Percentiles rank a stretch among this genome's conserved stretches.
phyloP scores from a whole-genome alignment of 805 yeast species.

The Kluyveromyces wickerhamii region DNA sequence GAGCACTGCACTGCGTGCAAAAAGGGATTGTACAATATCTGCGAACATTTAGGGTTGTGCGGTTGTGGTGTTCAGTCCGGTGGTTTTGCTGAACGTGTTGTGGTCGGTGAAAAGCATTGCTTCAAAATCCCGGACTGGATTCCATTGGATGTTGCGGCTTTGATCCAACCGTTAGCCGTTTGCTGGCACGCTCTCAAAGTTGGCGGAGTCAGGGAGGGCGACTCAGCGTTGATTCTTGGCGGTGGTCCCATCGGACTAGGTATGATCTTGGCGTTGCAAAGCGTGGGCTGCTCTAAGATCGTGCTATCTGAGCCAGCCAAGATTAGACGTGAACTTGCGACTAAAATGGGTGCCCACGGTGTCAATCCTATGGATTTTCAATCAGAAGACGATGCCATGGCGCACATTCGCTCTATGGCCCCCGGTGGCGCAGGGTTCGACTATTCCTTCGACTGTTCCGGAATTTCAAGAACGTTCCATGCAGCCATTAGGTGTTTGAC shows the following conservation, averaged over 20 bases:
- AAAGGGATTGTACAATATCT: slow-evolving; percentile 44
- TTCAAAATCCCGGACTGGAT: slow-evolving; percentile 35
- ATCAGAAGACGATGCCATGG: slow-evolving; percentile 30
- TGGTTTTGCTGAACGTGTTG: slow-evolving; percentile 43
- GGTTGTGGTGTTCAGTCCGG: slow-evolving; percentile 55
- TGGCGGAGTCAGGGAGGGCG: slow-evolving; percentile 38
- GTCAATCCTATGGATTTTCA: slow-evolving; percentile 39
- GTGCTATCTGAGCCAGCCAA: slow-evolving; percentile 45
- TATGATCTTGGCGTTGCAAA: slow-evolving; percentile 44
- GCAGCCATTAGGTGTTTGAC: slow-evolving; percentile 43
- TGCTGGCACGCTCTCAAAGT: slow-evolving; percentile 48
- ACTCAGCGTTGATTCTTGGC: slow-evolving; percentile 44
- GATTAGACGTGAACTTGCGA: slow-evolving; percentile 42
- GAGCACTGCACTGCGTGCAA: slow-evolving; percentile 41
- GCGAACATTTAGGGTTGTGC: slow-evolving; percentile 39
- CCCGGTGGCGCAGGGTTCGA: slow-evolving; percentile 40
- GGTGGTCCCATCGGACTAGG: slow-evolving; percentile 60
- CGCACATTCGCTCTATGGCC: slow-evolving; percentile 33
- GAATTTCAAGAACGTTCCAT: slow-evolving; percentile 41
- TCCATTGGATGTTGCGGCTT: slow-evolving; percentile 47
- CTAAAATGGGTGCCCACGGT: slow-evolving; percentile 37
- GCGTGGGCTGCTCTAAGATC: slow-evolving; percentile 40
- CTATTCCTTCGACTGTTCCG: slow-evolving; percentile 47
- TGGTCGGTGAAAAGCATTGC: slow-evolving; percentile 34
- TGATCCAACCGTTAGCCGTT: slow-evolving; percentile 51